Percentiles rank a stretch among this genome's conserved stretches.
Conservation (phyloP, 805 yeast species). For the Scheffersomyces lignosus region DNA sequence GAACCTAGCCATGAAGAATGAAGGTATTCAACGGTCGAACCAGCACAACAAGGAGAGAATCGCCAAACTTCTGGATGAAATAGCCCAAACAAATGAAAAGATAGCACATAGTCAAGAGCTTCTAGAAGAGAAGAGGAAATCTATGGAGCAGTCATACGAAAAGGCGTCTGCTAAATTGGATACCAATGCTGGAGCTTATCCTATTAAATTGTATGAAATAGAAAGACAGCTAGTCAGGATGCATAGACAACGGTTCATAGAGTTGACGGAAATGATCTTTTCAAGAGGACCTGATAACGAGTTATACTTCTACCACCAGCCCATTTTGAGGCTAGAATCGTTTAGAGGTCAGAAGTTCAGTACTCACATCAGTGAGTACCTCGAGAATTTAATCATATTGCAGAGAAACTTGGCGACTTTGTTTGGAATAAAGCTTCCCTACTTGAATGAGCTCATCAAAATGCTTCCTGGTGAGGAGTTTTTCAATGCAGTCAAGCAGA, state of each 20-base stretch:
- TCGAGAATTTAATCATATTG: conserved; percentile 21
- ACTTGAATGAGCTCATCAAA: conserved; percentile 14
- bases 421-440: conserved; percentile 17
- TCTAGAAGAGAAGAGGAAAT: not conserved
- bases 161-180: conserved; percentile 2
- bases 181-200: too few species aligned
- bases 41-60: conserved; percentile 1
- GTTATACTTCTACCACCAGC: conserved; percentile 23
- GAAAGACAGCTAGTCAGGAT: conserved; percentile 24
- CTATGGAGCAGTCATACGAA: not conserved
- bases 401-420: conserved; percentile 14
- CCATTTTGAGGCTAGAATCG: conserved; percentile 24
- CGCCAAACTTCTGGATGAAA: not conserved
- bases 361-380: conserved; percentile 19
- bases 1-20: conserved; percentile 15
- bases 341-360: conserved; percentile 26
- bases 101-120: not conserved
- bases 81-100: not conserved
- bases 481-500: conserved; percentile 32
- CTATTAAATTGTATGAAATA: too few species aligned
- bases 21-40: conserved; percentile 3
- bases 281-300: conserved; percentile 2
- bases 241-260: conserved; percentile 22
- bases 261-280: conserved; percentile 27
- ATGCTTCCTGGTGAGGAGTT: conserved; percentile 23